A percentile compares a stretch with the other conserved stretches of the same genome.
These are phyloP conservation scores for Fusarium armeniacum DNA, from an alignment of 2,329 filamentous ascomycete genomes.

Conservation along the genomic window DNA sequence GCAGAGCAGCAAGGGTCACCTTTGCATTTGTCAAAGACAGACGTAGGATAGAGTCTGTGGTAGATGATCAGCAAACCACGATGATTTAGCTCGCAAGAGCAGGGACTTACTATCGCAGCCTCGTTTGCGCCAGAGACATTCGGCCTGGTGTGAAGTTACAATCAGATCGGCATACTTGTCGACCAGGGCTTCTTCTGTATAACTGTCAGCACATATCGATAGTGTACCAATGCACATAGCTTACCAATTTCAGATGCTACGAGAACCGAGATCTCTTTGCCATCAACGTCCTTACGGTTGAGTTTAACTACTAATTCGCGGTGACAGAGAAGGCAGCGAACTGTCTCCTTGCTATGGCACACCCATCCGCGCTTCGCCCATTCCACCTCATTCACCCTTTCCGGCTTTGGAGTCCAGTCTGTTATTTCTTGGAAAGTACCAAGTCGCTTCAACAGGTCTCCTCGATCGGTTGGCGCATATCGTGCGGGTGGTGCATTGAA, in stretches of 20 bases:
- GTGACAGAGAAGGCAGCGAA: conserved; percentile 87
- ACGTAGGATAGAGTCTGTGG: conserved; percentile 70
- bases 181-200: conserved; percentile 74
- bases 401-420: conserved; percentile 93
- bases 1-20: conserved; percentile 69
- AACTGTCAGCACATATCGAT: conserved; percentile 39
- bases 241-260: conserved; percentile 71
- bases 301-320: conserved; percentile 87
- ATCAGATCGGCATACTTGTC: conserved; percentile 82
- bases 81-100: conserved; percentile 1
- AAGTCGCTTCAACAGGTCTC: conserved; percentile 83
- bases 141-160: conserved; percentile 79
- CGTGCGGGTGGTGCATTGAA: conserved; percentile 64
- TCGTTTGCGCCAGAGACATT: conserved; percentile 86
- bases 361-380: conserved; percentile 97
- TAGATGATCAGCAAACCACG: conserved; percentile 43
- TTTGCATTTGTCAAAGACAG: conserved; percentile 74
- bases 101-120: conserved; percentile 81
- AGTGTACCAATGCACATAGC: conserved; percentile 7
- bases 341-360: conserved; percentile 85
- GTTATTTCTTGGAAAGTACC: conserved; percentile 92
- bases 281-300: conserved; percentile 70
- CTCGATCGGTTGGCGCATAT: conserved; percentile 89
- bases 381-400: conserved; percentile 86
- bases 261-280: conserved; percentile 66